Base-by-base conservation (phyloP, 2,329 filamentous ascomycete species). In the Clarireedia monteithiana region DNA sequence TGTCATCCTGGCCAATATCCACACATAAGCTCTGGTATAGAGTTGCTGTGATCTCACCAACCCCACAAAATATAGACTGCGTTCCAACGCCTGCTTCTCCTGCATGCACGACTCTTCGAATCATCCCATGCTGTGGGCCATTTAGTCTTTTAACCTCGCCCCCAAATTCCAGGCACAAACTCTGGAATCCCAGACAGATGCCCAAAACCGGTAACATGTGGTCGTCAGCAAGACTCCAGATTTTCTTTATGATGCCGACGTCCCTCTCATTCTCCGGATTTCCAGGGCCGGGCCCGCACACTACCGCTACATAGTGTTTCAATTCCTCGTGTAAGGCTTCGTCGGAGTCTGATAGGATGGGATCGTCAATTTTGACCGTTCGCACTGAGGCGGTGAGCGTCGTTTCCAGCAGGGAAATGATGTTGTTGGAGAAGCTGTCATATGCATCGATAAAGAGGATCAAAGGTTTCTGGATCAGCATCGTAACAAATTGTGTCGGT, bases 361-460 rank as follows among this genome's bases (percentile, higher is more conserved):
- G 70, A n/a, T 75, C 76, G 65, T 89, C 88, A 64, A 95, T 91
- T 60, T 81, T 82, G 58, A 95, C 76, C 45, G 88, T 81, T 47
- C 81, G 80, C 36, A 95, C 85, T 15, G 84, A 76, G 20, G 81
- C 86, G 58, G 78, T 73, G 7, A 95, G 77, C 3, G 82, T 77
- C 4, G 85, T 83, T 63, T 86, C 81, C 48, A 97, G 78, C 36
- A 96, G 81, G 5, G 88, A 85, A 53, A 95, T 84, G 66, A 97
- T 94, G 73, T 96, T 97, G 73, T 95, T 91, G 55, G 91, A 89
- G 73, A 96, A 99, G 44, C 91, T 96, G 74, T 99, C 94, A 72
- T 95, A 95, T 60, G 92, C 91, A 71, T 97, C 94, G 63, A 99
- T 78, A 73, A 95, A 96, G 60, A 97, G 82, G 60, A 97, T 86